Conservation (phyloP, 345 rosid genomes). For the Bruguiera sexangula region DNA sequence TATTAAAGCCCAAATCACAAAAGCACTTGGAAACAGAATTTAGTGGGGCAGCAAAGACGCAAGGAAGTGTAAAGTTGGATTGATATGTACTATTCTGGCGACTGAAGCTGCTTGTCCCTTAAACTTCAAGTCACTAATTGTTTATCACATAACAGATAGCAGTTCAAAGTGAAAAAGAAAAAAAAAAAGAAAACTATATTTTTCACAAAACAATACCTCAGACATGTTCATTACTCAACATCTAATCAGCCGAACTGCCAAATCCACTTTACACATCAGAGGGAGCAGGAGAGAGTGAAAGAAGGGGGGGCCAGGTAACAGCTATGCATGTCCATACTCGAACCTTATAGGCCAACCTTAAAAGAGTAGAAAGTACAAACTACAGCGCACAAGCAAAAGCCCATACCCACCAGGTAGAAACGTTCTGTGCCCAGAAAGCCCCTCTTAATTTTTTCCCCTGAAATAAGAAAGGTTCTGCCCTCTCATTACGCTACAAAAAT, state of each 20-base stretch:
- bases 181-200: neutral
- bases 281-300: neutral
- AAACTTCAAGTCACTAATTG: neutral
- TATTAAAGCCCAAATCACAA: neutral
- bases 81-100: too few species aligned
- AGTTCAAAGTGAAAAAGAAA: neutral
- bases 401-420: slow-evolving; percentile 3
- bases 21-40: neutral
- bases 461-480: slow-evolving; percentile 7
- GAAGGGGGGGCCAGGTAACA: slow-evolving; percentile 13
- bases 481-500: slow-evolving; percentile 29
- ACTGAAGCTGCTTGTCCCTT: too few species aligned
- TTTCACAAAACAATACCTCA: neutral
- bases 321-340: slow-evolving; percentile 16
- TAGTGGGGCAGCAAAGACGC: neutral
- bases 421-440: neutral
- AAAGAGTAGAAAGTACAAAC: slow-evolving; percentile 13
- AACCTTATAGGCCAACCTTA: neutral
- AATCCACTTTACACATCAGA: slow-evolving; percentile 16
- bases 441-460: slow-evolving; percentile 10
- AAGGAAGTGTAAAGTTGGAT: neutral
- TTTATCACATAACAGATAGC: neutral
- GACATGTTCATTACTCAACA: neutral
- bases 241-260: slow-evolving; percentile 14
- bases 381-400: slow-evolving; percentile 5